These are phyloP conservation scores for Coelastrella sp. DNA, from an alignment of 139 green algal genomes.

Conservation along the genomic window DNA sequence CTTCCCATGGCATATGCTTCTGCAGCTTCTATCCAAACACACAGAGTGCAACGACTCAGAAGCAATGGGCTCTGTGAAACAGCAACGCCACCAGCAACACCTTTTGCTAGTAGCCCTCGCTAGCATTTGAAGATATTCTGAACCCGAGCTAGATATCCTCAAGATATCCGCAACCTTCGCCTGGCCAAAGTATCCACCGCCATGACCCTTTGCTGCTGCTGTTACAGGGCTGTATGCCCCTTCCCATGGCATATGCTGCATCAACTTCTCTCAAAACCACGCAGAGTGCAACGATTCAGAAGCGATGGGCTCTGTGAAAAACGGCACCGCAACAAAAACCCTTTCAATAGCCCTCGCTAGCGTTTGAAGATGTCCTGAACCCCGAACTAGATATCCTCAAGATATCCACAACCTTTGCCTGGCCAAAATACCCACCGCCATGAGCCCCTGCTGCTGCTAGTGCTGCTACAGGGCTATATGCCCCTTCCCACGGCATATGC, in stretches of 20 bases:
- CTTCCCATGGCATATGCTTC: slow-evolving; percentile 25
- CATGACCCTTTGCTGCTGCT: neutral
- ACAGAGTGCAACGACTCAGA: no score
- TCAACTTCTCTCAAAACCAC: neutral
- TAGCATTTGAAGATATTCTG: neutral
- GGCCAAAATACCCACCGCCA: neutral
- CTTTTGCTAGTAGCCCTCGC: neutral
- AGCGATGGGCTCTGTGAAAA: no score
- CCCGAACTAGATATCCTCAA: neutral
- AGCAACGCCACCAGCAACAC: no score
- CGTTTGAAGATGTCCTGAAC: neutral
- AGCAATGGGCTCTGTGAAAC: no score
- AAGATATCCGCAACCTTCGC: neutral
- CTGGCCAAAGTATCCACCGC: neutral
- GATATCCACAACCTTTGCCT: neutral
- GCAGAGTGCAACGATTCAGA: no score
- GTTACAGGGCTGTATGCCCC: slow-evolving; percentile 14
- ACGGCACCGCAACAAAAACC: no score
- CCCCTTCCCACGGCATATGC: slow-evolving; percentile 31
- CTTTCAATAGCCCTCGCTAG: neutral
- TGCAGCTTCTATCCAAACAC: slow-evolving; percentile 33
- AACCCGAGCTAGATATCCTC: neutral
- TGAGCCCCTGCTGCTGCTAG: neutral
- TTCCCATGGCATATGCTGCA: slow-evolving; percentile 28
- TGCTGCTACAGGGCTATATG: slow-evolving; percentile 19